Evolutionary conservation across 2,329 filamentous ascomycete species (phyloP).

Genomic region (Endocalyx cinctus): DNA sequence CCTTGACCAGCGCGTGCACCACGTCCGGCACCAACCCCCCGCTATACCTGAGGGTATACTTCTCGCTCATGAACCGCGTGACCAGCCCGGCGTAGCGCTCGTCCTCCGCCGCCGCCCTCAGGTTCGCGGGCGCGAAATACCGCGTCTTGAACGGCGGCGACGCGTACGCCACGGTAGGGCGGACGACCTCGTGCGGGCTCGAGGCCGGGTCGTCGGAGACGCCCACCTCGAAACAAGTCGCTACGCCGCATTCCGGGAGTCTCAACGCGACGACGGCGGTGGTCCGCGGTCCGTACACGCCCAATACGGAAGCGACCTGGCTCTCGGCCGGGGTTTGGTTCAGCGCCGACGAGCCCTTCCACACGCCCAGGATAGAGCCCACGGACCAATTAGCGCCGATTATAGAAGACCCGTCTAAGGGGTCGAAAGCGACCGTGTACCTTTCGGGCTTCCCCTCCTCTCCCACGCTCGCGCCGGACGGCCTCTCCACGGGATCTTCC

Average conservation of each 20-base stretch:
- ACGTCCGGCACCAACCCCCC: slow-evolving; percentile 60
- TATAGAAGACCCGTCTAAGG: slow-evolving; percentile 59
- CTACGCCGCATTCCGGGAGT: slow-evolving; percentile 32
- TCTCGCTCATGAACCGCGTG: slow-evolving; percentile 42
- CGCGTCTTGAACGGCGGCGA: slow-evolving; percentile 39
- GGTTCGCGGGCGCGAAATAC: slow-evolving; percentile 60
- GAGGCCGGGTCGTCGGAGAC: slow-evolving; percentile 24
- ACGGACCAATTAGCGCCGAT: slow-evolving; percentile 55
- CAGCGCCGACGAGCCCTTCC: slow-evolving; percentile 46
- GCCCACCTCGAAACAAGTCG: slow-evolving; percentile 49
- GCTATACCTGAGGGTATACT: slow-evolving; percentile 56
- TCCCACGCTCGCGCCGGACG: not conserved
- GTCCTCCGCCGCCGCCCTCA: slow-evolving; percentile 51
- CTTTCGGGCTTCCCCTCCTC: slow-evolving; percentile 26
- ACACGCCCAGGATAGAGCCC: slow-evolving; percentile 56
- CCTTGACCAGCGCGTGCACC: slow-evolving; percentile 55
- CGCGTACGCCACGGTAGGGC: slow-evolving; percentile 34
- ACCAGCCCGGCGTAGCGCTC: slow-evolving; percentile 45
- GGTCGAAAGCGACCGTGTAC: slow-evolving; percentile 60
- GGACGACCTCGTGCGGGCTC: slow-evolving; percentile 33
- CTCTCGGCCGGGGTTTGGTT: slow-evolving; percentile 30
- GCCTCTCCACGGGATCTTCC: slow-evolving; percentile 51
- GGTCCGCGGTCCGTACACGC: slow-evolving; percentile 51
- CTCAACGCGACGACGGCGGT: slow-evolving; percentile 52
- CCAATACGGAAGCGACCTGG: slow-evolving; percentile 47